phyloP scores from a whole-genome alignment of 2,329 filamentous ascomycete genomes.

The Curvularia sp. region DNA sequence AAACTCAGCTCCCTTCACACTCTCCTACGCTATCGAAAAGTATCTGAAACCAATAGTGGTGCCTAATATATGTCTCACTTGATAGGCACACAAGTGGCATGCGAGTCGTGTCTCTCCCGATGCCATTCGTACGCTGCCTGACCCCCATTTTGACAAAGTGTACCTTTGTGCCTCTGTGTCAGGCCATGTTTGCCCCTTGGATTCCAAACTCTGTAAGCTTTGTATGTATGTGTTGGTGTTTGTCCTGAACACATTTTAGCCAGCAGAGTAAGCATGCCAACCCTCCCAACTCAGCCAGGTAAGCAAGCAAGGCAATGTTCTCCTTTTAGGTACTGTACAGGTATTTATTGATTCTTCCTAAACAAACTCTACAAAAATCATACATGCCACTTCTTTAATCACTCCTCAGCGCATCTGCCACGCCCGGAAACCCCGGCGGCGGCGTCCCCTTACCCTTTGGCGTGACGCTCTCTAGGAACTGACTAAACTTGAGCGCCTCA shows the following conservation, averaged over 20 bases:
- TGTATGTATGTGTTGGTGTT: too few relatives aligned
- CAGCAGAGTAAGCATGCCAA: too few relatives aligned
- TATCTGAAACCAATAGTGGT: neutral
- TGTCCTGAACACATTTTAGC: too few relatives aligned
- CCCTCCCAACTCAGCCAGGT: too few relatives aligned
- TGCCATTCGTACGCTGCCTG: neutral
- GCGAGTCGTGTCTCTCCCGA: neutral
- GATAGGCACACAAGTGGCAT: neutral
- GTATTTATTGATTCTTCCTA: neutral
- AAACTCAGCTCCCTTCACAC: neutral
- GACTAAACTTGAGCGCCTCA: constrained; percentile 22
- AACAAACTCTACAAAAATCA: constrained; percentile 5
- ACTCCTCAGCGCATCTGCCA: constrained; percentile 14
- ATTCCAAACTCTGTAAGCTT: too few relatives aligned
- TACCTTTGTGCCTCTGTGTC: too few relatives aligned
- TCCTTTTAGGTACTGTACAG: constrained; percentile 6
- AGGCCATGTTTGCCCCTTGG: too few relatives aligned
- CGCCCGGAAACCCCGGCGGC: constrained; percentile 10
- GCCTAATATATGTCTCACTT: neutral
- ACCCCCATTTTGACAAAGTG: too few relatives aligned
- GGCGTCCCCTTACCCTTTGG: constrained; percentile 5
- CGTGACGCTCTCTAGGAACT: constrained; percentile 20
- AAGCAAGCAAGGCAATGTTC: neutral
- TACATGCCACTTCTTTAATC: constrained; percentile 2
- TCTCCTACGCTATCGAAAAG: neutral